Percentiles rank a stretch among this genome's conserved stretches.
These are phyloP conservation scores for Gossypioides kirkii DNA, from an alignment of 345 rosid species.

Conservation along the genomic window DNA sequence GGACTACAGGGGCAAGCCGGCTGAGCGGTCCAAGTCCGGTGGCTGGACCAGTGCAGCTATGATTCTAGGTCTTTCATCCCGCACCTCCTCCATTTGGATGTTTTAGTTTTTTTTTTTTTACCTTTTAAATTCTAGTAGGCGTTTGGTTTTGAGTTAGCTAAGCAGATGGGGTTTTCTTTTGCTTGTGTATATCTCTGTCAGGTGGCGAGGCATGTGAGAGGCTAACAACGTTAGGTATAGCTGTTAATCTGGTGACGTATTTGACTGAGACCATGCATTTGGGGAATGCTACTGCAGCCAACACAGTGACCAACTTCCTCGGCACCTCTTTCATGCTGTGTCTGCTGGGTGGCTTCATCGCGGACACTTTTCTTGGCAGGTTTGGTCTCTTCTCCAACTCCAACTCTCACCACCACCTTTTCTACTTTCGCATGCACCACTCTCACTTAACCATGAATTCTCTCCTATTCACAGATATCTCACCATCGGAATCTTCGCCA, in stretches of 20 bases:
- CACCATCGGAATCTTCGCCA: slow-evolving; percentile 79
- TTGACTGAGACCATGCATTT: slow-evolving; percentile 87
- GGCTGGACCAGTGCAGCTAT: slow-evolving; percentile 93
- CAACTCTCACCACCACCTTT: not conserved
- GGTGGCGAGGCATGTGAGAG: slow-evolving; percentile 84
- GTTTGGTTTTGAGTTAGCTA: not conserved
- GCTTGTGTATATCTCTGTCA: slow-evolving; percentile 9
- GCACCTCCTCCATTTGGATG: not conserved
- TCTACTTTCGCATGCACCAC: not conserved
- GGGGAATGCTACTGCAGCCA: slow-evolving; percentile 82
- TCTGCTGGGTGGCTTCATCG: slow-evolving; percentile 86
- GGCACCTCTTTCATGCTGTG: slow-evolving; percentile 98
- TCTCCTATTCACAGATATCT: slow-evolving; percentile 51
- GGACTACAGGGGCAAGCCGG: slow-evolving; percentile 84
- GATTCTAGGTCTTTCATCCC: slow-evolving; percentile 58
- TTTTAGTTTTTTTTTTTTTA: not conserved
- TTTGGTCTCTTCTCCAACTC: slow-evolving; percentile 1
- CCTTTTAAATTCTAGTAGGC: not conserved
- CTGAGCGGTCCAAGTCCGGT: slow-evolving; percentile 59
- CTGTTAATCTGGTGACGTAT: slow-evolving; percentile 89
- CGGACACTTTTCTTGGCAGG: slow-evolving; percentile 98
- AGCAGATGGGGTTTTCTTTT: not conserved
- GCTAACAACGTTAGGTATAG: slow-evolving; percentile 88
- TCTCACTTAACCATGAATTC: not conserved
- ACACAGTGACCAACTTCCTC: slow-evolving; percentile 80